Evolutionary conservation across 257 asterid species (phyloP), one percentile per base, ranked within the genome.

Genomic region (Solanum ossicruentum): DNA sequence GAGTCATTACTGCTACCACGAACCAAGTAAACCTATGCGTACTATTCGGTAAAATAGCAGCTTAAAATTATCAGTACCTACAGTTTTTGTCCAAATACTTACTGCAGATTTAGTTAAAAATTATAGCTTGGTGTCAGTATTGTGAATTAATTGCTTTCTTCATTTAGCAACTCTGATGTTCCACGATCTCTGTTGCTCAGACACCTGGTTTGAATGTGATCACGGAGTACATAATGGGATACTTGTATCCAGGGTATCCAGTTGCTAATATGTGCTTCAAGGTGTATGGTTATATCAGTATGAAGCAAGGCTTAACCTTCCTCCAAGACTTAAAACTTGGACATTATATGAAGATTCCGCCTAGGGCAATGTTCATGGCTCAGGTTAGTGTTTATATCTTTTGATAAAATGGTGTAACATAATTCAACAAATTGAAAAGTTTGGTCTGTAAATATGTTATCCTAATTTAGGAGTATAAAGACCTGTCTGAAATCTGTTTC

Each of bases 181-280:
- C 23, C 45, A 54, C 16, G 17, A 7, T 52, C 51, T 52, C 86
- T 81, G 79, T 71, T 84, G 61, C 23, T 84, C 91, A 95, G 98
- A 93, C 92, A 17, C 98, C 99, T 13, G 98, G 98, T 71, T 87
- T 96, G 87, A 96, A 94, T 83, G 97, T 96, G 89, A 94, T 96
- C 87, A 93, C 98, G 2, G 99, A 94, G 95, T 96, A 94, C 93
- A 88, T 96, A 80, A 92, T 96, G 41, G 99, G 99, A n/a, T 96
- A 93, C 90, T 88, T 96, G 39, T 96, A 96, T 89, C 99, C 99
- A 1, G 99, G 99, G 84, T 96, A 96, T 85, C 99, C 99, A n/a
- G 99, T 93, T 55, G 99, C 98, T 81, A 96, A 96, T 88, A 96
- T 94, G 97, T 96, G 98, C 93, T 96, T 96, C 86, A 96, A 96